A percentile compares a stretch with the other conserved stretches of the same genome.
Evolutionary conservation across 2,329 filamentous ascomycete species (phyloP).

Genomic region (Colletotrichum higginsianum): DNA sequence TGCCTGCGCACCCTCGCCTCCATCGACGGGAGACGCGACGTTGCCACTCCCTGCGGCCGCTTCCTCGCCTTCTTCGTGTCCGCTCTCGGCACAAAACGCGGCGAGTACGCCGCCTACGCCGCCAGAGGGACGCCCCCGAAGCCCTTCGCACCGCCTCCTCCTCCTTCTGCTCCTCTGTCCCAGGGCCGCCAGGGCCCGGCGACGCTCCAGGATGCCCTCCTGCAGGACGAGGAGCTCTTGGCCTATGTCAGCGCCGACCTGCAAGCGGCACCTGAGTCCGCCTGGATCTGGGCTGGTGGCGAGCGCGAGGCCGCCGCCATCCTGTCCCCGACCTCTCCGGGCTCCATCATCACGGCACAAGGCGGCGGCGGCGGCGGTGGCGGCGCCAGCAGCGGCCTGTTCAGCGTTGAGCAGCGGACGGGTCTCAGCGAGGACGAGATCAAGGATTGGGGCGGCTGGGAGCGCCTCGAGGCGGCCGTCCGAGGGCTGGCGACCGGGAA

Average conservation of each 20-base stretch:
- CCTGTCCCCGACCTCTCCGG: constrained; percentile 40
- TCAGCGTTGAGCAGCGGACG: constrained; percentile 63
- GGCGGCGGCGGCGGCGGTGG: constrained; percentile 51
- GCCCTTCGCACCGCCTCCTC: constrained; percentile 48
- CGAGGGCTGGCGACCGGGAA: constrained; percentile 49
- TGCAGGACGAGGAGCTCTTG: constrained; percentile 87
- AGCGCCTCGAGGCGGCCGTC: constrained; percentile 72
- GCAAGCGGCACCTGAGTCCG: constrained; percentile 82
- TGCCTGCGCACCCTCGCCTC: constrained; percentile 80
- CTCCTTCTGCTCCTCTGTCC: constrained; percentile 17
- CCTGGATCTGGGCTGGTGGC: constrained; percentile 85
- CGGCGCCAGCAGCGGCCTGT: constrained; percentile 55
- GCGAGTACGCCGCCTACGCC: constrained; percentile 59
- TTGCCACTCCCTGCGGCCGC: constrained; percentile 84
- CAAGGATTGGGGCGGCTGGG: constrained; percentile 86
- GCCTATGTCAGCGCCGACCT: constrained; percentile 90
- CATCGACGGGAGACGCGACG: constrained; percentile 79
- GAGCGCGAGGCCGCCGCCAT: constrained; percentile 60
- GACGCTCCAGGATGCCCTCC: constrained; percentile 55
- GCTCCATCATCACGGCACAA: constrained; percentile 41
- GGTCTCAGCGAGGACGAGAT: constrained; percentile 70
- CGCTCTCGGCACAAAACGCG: constrained; percentile 70
- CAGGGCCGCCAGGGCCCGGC: constrained; percentile 45
- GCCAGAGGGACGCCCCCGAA: constrained; percentile 53
- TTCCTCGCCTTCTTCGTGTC: constrained; percentile 87